Base-by-base conservation (phyloP, 192 early-diverging fungal species). In the Coemansia sp. region DNA sequence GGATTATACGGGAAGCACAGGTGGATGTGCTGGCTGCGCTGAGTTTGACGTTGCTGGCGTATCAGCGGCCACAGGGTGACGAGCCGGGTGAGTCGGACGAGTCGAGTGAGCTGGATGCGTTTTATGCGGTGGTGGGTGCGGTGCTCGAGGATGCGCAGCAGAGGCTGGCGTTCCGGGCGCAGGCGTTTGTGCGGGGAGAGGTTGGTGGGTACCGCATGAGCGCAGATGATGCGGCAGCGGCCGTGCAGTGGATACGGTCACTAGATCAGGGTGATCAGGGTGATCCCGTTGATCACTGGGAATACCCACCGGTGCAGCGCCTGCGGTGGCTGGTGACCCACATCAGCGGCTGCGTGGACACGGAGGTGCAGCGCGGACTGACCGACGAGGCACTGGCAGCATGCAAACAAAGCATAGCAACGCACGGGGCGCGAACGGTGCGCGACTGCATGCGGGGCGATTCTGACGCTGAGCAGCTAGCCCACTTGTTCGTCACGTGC, bases 61-160 rank as follows among this genome's bases (percentile, higher is more conserved):
- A 67, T 55, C 63, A 63, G 55, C 54, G 59, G 38, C 27, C 62
- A 1, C 17, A 17, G 0, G 3, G 12, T 22, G 32, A 29, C 1
- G 50, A 27, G 19, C 24, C 69, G 11, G 62, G 47, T 3, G 86
- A 83, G 12, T 75, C 68, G 15, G 85, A 79, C 32, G 53, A 10
- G 7, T 8, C 7, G 2, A 11, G 3, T 4, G 25, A 27, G 14
- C 76, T 80, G 61, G 83, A 79, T 32, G 67, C 88, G 50, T 85
- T 89, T 61, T 80, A 90, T 32, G 64, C 63, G 56, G 85, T 91
- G n/a, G 88, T 93, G 23, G 83, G 83, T 29, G 85, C 90, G 58
- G 90, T 97, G 54, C 72, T 98, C 50, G 84, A 94, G 74, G 96
- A 97, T 81, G 76, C 94, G 4, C 96, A 98, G 72, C 85, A 87